Evolutionary conservation across 1,139 yeast species (phyloP), one percentile per base, ranked within the genome.

Genomic region (Kodamaea sp.): DNA sequence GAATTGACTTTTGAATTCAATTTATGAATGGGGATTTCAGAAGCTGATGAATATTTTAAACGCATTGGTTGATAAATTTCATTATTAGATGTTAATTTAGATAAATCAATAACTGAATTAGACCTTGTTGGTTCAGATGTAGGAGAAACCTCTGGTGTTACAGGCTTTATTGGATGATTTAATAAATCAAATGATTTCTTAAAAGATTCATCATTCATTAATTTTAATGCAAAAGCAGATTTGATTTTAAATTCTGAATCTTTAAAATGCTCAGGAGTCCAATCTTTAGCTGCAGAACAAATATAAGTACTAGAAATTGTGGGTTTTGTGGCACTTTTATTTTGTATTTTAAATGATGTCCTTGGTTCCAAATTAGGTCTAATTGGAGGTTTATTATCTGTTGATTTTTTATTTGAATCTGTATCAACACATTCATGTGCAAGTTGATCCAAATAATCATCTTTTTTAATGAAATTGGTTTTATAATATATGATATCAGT

Each of bases 61-160:
- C 65, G 67, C 58, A 71, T 59, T 6, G 76, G 76, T 36, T 53
- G 60, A 43, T 67, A 64, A 28, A 67, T 65, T 22, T 66, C 73
- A 37, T 65, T 64, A 44, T 66, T 66, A 25, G 62, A 59, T 11
- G 52, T 37, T 34, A 71, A 50, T 42, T 69, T 68, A 24, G 69
- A 56, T 38, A 71, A 58, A 49, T 71, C 75, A 25, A 71, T 66
- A 8, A 70, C 70, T 5, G 74, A 67, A 44, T 71, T 71, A 32
- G 61, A 57, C 41, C 73, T 52, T 7, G 74, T 64, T 5, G 77
- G 76, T 42, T 66, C 71, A 1, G 73, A 65, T 35, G 52, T 62
- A 6, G 77, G 77, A 7, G 73, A 67, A 2, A 71, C 70, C 36
- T 68, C 73, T 2, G 77, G 77, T 27, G 72, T 61, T 1, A 65